Percentiles rank a stretch among this genome's conserved stretches.
Evolutionary conservation across 257 asterid species (phyloP).

Genomic region (Avicennia marina): DNA sequence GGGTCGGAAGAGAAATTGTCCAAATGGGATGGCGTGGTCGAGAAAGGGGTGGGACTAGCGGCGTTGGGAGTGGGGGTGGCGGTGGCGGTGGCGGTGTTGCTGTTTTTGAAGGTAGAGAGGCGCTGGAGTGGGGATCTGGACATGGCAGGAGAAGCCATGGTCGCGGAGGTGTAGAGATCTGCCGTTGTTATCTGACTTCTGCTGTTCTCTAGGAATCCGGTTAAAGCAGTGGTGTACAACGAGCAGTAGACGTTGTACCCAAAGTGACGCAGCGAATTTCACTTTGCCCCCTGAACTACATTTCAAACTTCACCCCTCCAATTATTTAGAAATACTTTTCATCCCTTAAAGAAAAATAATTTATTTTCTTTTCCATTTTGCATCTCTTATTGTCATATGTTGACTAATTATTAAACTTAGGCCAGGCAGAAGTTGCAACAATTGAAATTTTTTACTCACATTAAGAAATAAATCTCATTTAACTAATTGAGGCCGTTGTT

Average conservation of each 20-base stretch:
- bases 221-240: neutral
- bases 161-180: neutral
- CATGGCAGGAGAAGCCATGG: slow-evolving; percentile 59
- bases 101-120: slow-evolving; percentile 58
- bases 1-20: slow-evolving; percentile 78
- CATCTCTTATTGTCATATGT: too few relatives aligned
- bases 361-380: too few relatives aligned
- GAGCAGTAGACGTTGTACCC: neutral
- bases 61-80: slow-evolving; percentile 13
- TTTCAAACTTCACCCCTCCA: too few relatives aligned
- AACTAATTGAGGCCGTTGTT: too few relatives aligned
- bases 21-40: slow-evolving; percentile 34
- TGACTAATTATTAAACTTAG: too few relatives aligned
- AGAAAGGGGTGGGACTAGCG: slow-evolving; percentile 20
- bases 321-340: too few relatives aligned
- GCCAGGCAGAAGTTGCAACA: too few relatives aligned
- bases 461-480: too few relatives aligned
- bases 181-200: neutral
- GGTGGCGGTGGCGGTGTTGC: slow-evolving; percentile 21
- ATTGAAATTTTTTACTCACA: too few relatives aligned
- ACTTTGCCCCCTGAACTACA: too few relatives aligned
- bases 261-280: too few relatives aligned
- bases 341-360: too few relatives aligned
- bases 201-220: neutral
- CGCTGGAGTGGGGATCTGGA: slow-evolving; percentile 84